phyloP scores from a whole-genome alignment of 1,284 basidiomycete species.

The Trametes polyzona region DNA sequence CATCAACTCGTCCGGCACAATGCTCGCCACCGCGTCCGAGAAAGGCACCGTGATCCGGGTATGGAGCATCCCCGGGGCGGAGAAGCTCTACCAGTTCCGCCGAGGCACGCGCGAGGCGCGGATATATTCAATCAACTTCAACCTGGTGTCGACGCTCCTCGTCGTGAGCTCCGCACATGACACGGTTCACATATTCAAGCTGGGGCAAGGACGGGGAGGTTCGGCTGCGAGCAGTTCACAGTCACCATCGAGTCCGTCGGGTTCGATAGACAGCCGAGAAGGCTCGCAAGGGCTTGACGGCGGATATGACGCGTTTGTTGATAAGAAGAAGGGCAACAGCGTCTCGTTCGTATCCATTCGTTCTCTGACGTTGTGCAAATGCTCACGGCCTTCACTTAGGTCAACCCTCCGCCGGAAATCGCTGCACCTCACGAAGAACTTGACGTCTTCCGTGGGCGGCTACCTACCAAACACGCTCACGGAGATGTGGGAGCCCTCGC shows the following conservation, averaged over 20 bases:
- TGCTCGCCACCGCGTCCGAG: conserved; percentile 93
- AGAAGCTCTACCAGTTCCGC: conserved; percentile 95
- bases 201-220: conserved; percentile 48
- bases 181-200: conserved; percentile 97
- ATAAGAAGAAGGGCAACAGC: conserved; percentile 65
- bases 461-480: conserved; percentile 92
- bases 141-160: conserved; percentile 80
- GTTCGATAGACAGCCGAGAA: conserved; percentile 67
- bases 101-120: conserved; percentile 85
- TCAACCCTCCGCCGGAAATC: conserved; percentile 73
- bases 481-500: conserved; percentile 96
- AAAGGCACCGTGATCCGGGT: conserved; percentile 98
- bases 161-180: conserved; percentile 93
- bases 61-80: conserved; percentile 89
- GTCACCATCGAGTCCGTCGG: conserved; percentile 57
- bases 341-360: conserved; percentile 40
- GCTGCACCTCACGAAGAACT: conserved; percentile 76
- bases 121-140: conserved; percentile 95
- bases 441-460: conserved; percentile 85
- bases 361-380: not conserved
- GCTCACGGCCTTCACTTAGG: conserved; percentile 32
- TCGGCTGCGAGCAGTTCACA: conserved; percentile 23
- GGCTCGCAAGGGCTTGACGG: conserved; percentile 61
- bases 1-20: conserved; percentile 86
- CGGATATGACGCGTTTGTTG: conserved; percentile 78